A percentile compares a stretch with the other conserved stretches of the same genome.
These are phyloP conservation scores for Ceratocystis harringtonii DNA, from an alignment of 2,329 filamentous ascomycete species.

Conservation along the genomic window DNA sequence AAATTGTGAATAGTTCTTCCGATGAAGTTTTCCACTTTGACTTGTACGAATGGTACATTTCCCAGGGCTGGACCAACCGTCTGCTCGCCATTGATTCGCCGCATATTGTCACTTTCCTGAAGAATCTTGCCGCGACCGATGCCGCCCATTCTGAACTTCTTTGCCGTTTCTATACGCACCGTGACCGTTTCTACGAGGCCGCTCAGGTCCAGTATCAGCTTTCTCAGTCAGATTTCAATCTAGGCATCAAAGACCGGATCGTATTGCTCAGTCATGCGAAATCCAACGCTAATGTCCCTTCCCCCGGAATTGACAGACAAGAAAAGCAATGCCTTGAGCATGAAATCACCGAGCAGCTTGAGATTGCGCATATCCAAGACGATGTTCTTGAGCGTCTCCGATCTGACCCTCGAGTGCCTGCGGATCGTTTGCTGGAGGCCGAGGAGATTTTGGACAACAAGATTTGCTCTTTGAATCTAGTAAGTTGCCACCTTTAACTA, in stretches of 20 bases:
- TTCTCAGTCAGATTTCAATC: slow-evolving; percentile 63
- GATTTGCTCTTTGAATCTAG: slow-evolving; percentile 60
- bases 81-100: slow-evolving; percentile 72
- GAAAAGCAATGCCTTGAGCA: slow-evolving; percentile 74
- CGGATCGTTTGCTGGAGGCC: slow-evolving; percentile 49
- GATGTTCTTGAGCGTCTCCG: slow-evolving; percentile 69
- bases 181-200: slow-evolving; percentile 69
- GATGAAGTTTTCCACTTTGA: slow-evolving; percentile 93
- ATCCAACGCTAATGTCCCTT: slow-evolving; percentile 77
- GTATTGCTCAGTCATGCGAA: slow-evolving; percentile 81
- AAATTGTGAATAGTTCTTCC: slow-evolving; percentile 70
- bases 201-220: slow-evolving; percentile 74
- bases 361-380: slow-evolving; percentile 89
- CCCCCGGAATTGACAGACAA: slow-evolving; percentile 60
- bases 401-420: slow-evolving; percentile 53
- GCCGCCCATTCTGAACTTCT: slow-evolving; percentile 74
- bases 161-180: slow-evolving; percentile 82
- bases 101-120: slow-evolving; percentile 74
- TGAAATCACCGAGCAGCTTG: slow-evolving; percentile 70
- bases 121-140: slow-evolving; percentile 57
- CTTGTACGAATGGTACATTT: slow-evolving; percentile 95
- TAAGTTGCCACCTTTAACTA: slow-evolving; percentile 31
- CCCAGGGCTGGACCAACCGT: slow-evolving; percentile 68
- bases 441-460: slow-evolving; percentile 57
- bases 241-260: slow-evolving; percentile 74